Conservation (phyloP, 768 basidiomycete species). For the Macrolepiota dolichaula region DNA sequence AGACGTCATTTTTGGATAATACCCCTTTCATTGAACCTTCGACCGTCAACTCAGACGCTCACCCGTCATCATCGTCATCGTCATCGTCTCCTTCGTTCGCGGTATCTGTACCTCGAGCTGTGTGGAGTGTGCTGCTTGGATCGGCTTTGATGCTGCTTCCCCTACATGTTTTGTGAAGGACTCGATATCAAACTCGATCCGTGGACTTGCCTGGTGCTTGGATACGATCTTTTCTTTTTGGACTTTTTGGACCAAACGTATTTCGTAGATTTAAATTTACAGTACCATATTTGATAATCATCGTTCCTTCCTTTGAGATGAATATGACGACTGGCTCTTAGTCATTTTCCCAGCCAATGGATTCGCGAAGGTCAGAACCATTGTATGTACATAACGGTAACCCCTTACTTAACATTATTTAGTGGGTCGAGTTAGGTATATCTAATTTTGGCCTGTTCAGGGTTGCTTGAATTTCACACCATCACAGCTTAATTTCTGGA, state of each 20-base stretch:
- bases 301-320: not conserved
- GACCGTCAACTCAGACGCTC: slow-evolving; percentile 17
- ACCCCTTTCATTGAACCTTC: slow-evolving; percentile 23
- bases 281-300: not conserved
- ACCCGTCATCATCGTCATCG: slow-evolving; percentile 13
- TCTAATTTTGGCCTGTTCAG: not conserved
- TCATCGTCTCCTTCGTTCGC: not conserved
- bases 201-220: not conserved
- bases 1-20: slow-evolving; percentile 26
- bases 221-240: not conserved
- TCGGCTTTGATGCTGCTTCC: not conserved
- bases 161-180: not conserved
- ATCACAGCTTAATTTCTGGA: not conserved
- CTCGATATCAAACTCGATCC: not conserved
- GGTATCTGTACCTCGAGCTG: not conserved
- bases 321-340: not conserved
- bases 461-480: not conserved
- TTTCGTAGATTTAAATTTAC: not conserved
- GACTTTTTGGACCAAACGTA: slow-evolving; percentile 2
- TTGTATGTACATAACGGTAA: too few relatives aligned
- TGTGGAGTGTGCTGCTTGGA: not conserved
- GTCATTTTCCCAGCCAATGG: not conserved
- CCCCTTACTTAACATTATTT: not conserved
- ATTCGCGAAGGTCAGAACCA: not conserved
- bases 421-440: not conserved